Percentiles rank a stretch among this genome's conserved stretches.
Evolutionary conservation across 2,329 filamentous ascomycete species (phyloP).

Genomic region (Conoideocrella luteorostrata): DNA sequence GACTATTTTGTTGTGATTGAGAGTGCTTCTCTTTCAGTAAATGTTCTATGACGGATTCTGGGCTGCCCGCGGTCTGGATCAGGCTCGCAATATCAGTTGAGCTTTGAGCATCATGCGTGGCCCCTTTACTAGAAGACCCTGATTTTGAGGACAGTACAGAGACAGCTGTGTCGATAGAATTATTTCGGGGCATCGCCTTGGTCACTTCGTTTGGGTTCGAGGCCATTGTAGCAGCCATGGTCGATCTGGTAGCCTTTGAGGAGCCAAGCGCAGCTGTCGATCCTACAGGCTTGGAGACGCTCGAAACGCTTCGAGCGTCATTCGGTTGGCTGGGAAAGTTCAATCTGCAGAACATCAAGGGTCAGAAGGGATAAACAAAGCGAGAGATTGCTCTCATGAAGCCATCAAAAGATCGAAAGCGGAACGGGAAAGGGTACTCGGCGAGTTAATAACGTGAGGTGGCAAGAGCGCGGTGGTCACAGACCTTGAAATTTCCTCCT

Average conservation of each 20-base stretch:
- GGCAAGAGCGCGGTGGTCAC: too few relatives aligned
- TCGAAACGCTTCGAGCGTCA: constrained; percentile 43
- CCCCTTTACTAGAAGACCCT: constrained; percentile 39
- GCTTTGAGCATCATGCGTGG: constrained; percentile 52
- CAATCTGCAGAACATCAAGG: constrained; percentile 18
- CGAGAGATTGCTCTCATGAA: too few relatives aligned
- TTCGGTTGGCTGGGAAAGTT: constrained; percentile 32
- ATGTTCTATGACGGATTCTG: constrained; percentile 83
- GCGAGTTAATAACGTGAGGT: too few relatives aligned
- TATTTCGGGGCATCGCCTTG: constrained; percentile 57
- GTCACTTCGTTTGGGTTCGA: constrained; percentile 32
- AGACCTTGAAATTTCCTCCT: constrained; percentile 26
- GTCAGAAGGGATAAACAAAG: too few relatives aligned
- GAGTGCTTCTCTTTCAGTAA: constrained; percentile 88
- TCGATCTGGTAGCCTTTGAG: constrained; percentile 29
- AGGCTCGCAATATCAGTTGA: constrained; percentile 72
- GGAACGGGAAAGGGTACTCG: neutral
- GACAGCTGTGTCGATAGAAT: constrained; percentile 90
- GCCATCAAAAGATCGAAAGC: neutral
- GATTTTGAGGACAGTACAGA: constrained; percentile 64
- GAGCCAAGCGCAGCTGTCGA: constrained; percentile 37
- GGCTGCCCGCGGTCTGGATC: constrained; percentile 77
- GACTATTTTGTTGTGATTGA: constrained; percentile 79
- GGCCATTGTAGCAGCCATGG: constrained; percentile 42
- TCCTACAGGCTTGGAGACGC: constrained; percentile 36